phyloP scores from a whole-genome alignment of 2,329 filamentous ascomycete species.

The Polytolypa hystricis region DNA sequence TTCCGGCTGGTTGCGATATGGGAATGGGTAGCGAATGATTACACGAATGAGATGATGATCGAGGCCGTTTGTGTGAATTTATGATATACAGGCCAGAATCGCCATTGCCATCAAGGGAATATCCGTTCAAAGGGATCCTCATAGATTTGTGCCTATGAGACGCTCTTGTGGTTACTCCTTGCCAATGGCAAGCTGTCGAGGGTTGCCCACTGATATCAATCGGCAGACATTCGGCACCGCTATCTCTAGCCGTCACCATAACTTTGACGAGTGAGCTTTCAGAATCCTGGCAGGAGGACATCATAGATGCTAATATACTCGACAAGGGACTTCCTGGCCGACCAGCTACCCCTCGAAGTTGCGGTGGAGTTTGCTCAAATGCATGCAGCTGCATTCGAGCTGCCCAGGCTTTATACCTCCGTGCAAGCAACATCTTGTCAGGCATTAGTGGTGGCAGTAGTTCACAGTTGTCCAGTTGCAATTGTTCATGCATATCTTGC shows the following conservation, averaged over 20 bases:
- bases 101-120: neutral
- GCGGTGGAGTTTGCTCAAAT: conserved; percentile 9
- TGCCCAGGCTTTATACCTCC: conserved; percentile 27
- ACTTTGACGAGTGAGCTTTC: neutral
- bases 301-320: conserved; percentile 17
- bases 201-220: no score
- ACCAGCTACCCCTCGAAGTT: conserved; percentile 15
- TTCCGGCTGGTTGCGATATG: neutral
- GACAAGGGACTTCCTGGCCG: conserved; percentile 28
- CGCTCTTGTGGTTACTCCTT: neutral
- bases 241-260: neutral
- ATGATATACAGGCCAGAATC: neutral
- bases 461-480: no score
- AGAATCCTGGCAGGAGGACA: conserved; percentile 8
- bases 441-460: no score
- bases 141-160: neutral
- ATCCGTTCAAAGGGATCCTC: neutral
- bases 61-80: neutral
- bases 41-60: no score
- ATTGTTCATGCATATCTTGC: no score
- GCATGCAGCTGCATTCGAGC: conserved; percentile 26
- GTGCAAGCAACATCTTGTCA: conserved; percentile 7
- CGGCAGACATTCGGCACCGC: neutral
- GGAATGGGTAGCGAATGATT: neutral
- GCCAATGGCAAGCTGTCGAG: no score